Percentiles rank a stretch among this genome's conserved stretches.
These are phyloP conservation scores for Boletus speciosus DNA, from an alignment of 768 basidiomycete genomes.

Conservation along the genomic window DNA sequence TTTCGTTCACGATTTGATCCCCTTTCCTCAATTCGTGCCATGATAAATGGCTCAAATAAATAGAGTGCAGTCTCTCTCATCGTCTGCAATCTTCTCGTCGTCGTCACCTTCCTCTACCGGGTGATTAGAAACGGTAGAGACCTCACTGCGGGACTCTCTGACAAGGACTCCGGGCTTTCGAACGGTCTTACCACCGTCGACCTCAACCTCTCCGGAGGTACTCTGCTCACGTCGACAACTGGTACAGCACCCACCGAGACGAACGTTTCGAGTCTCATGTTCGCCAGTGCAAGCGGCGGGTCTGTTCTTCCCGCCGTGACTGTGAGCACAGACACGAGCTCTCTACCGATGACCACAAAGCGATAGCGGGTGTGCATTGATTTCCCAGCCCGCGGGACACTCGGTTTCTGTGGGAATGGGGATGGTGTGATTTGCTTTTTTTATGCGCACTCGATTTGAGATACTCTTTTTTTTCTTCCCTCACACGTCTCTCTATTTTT, in stretches of 20 bases:
- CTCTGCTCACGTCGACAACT: background rate
- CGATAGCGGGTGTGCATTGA: background rate
- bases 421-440: background rate
- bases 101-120: constrained; percentile 35
- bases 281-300: background rate
- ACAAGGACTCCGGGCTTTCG: background rate
- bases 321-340: background rate
- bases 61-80: constrained; percentile 38
- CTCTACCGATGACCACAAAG: background rate
- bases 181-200: constrained; percentile 27
- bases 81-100: constrained; percentile 41
- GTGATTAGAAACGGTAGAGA: constrained; percentile 8
- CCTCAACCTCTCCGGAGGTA: constrained; percentile 12
- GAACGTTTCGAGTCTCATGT: constrained; percentile 3
- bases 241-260: constrained; percentile 1
- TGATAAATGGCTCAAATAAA: background rate
- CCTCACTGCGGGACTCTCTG: background rate
- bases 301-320: background rate
- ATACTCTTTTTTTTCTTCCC: no score
- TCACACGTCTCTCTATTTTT: background rate
- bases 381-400: background rate
- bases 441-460: background rate
- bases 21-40: background rate
- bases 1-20: background rate
- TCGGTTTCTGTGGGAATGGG: background rate